Base-by-base conservation (phyloP, 495 filamentous ascomycete genomes). In the Pseudoneurospora amorphoporcata region DNA sequence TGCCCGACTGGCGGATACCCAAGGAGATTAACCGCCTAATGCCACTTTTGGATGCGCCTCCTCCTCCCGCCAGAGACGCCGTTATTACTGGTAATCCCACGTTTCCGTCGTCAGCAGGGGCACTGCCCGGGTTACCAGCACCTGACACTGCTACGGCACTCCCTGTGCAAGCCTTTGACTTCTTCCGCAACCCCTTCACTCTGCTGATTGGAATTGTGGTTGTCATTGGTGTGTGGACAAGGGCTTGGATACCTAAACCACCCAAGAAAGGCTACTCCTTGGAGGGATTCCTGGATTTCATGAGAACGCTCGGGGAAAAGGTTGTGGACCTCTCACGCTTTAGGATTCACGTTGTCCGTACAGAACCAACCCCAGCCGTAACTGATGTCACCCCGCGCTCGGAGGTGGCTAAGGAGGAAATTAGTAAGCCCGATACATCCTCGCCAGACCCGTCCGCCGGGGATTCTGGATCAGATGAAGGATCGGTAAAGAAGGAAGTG, bases 151-250 rank as follows among this genome's bases (percentile, higher is more conserved):
- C 29, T 14, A 35, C 16, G 8, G 32, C 32, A 37, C 14, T 65
- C 10, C 70, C 40, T n/a, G 70, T 39, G 70, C n/a, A 32, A 19
- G 42, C 43, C 3, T 32, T 35, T 16, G 41, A 71, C 38, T 35
- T 86, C 16, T 68, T 86, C 47, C 82, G 80, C 75, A 87, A 87
- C 70, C 85, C 85, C 1, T 74, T 83, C 39, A 74, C 84, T n/a
- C 77, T 86, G 29, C 45, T 82, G 7, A 69, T 86, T 39, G 69
- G 83, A 29, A 37, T 83, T 29, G 75, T 79, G 23, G 42, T 81
- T 5, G 43, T 81, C 8, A 77, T 61, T 35, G 53, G 19, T 19
- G 53, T 61, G 29, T 61, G 53, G 53, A 61, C 53, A 61, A 32
- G 53, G 53, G 53, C 53, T 16, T 61, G 53, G 53, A 61, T 61